Evolutionary conservation across 768 basidiomycete species (phyloP), one percentile per base, ranked within the genome.

Genomic region (Floccularia luteovirens): DNA sequence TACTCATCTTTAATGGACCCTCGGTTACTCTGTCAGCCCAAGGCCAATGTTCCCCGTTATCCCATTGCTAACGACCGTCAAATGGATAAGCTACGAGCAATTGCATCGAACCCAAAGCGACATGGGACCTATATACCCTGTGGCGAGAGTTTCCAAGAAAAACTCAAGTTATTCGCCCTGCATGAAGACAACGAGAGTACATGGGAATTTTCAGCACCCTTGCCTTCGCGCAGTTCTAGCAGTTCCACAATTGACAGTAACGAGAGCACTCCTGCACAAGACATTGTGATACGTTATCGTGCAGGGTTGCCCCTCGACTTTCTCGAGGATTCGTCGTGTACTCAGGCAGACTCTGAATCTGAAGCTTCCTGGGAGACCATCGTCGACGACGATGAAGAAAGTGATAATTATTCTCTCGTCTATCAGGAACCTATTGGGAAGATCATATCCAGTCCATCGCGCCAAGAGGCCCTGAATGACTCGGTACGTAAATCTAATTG

Each of bases 221-320:
- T 52, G 30, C 44, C 52, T 12, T 52, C 55, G 13, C 43, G 51
- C 24, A 41, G 41, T 41, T 54, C 55, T 7, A 58, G 56, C 39
- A 46, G 45, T 14, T 49, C 41, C 22, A 56, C 55, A 34, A 51
- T 48, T 36, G 49, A 45, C 24, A 48, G 53, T 16, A 32, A 51
- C 3, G 52, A 43, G 28, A 58, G 55, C 38, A 67, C 57, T n/a
- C 59, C 67, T 19, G 65, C 69, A 11, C 64, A 69, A 43, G 56
- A 64, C 34, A 61, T 70, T 16, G 61, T 49, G 17, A 45, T 48
- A 38, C 57, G 56, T 8, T 69, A 65, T 43, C 63, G 67, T 33
- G 59, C 63, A n/a, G n/a, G n/a, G n/a, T n/a, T n/a, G n/a, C n/a
- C n/a, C n/a, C n/a, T n/a, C n/a, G n/a, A n/a, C n/a, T n/a, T n/a